Base-by-base conservation (phyloP, 2,329 filamentous ascomycete genomes). In the Epichloe gansuensis region DNA sequence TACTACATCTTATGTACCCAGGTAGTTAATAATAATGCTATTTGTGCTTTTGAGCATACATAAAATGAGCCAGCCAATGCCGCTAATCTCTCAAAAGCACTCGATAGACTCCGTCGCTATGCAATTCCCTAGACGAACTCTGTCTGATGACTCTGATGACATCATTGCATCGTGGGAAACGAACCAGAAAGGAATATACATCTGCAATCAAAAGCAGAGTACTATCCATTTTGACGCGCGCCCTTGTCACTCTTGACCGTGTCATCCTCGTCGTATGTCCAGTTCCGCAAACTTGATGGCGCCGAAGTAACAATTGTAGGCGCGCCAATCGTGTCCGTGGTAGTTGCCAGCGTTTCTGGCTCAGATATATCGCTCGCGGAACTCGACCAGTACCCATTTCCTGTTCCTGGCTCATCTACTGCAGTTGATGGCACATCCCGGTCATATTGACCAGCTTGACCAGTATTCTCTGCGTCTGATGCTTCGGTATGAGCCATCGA, bases 261-360 rank as follows among this genome's bases (percentile, higher is more conserved):
- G 2, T 54, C 47, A 9, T 52, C 47, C 21, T 50, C 35, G 23
- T 54, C 51, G 12, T 45, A 44, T 25, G 44, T 51, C 53, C 47
- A 47, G 15, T 50, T 38, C 5, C 44, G 49, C 13, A 52, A 47
- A 15, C 47, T 52, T 12, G 47, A 52, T 17, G 47, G 21, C 3
- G 49, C 45, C 27, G 35, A 51, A 31, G 40, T 42, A 15, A 46
- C 47, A 5, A 39, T 42, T 15, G 36, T 35, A 31, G 52, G 36
- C 41, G 36, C 45, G 5, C 42, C 48, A 13, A 34, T 45, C 17
- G 51, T 45, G 21, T 54, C 51, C 38, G 35, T 45, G 13, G 41
- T 46, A 15, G 34, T 54, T 38, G 47, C 41, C n/a, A 36, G 15
- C 7, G 49, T 51, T 42, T 49, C 39, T 12, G 39, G 23, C 13